These are phyloP conservation scores for Ramaria rubella DNA, from an alignment of 768 basidiomycete genomes.

Conservation along the genomic window DNA sequence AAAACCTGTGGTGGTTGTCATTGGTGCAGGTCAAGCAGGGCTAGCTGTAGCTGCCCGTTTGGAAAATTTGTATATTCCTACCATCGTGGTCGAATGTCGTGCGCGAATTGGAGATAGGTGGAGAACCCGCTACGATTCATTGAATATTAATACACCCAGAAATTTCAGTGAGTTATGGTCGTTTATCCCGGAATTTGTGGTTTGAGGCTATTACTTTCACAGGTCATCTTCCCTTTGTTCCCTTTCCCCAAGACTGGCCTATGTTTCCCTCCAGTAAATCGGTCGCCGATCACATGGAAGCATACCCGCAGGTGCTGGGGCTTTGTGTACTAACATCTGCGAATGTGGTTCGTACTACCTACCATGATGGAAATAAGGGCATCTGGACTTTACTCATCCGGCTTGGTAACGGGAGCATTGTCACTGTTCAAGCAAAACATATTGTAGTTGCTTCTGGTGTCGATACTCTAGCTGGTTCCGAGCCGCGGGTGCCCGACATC, in stretches of 20 bases:
- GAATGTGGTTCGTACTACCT: background rate
- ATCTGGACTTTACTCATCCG: background rate
- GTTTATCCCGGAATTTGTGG: background rate
- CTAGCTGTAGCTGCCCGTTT: constrained; percentile 39
- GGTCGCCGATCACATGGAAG: constrained; percentile 39
- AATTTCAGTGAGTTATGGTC: background rate
- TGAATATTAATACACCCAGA: background rate
- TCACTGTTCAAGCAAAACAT: background rate
- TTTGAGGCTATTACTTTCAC: background rate
- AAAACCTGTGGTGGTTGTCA: constrained; percentile 17
- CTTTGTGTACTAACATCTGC: constrained; percentile 37
- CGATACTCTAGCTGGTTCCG: background rate
- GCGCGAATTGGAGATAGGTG: background rate
- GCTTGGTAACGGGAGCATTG: background rate
- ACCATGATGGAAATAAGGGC: background rate
- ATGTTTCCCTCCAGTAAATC: background rate
- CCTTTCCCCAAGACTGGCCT: background rate
- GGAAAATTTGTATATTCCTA: constrained; percentile 31
- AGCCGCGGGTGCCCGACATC: background rate
- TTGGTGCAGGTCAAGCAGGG: constrained; percentile 45
- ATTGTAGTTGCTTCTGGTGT: background rate
- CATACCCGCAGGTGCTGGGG: constrained; percentile 35
- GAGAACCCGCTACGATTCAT: constrained; percentile 11
- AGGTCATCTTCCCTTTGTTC: background rate
- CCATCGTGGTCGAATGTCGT: constrained; percentile 8